These are phyloP conservation scores for Globisporangium paddicum DNA, from an alignment of 352 stramenopile species.

Conservation along the genomic window DNA sequence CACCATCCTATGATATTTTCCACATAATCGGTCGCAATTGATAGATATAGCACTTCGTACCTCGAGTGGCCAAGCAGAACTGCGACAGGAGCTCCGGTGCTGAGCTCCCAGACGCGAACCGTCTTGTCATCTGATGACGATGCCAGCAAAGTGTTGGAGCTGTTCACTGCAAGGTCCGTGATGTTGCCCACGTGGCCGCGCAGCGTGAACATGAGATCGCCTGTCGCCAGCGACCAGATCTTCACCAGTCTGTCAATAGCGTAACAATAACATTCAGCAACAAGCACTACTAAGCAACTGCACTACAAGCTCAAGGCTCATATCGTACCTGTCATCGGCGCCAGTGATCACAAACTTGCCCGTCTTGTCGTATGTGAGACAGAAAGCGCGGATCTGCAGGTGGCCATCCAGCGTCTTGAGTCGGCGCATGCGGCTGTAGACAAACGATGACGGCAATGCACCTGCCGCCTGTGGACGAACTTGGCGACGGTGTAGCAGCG, in stretches of 20 bases:
- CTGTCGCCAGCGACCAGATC: constrained; percentile 92
- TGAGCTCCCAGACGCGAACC: constrained; percentile 85
- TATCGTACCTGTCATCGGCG: constrained; percentile 90
- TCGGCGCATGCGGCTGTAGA: constrained; percentile 75
- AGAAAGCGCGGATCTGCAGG: constrained; percentile 94
- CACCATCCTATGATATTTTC: background rate
- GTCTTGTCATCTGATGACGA: constrained; percentile 89
- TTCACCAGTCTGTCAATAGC: constrained; percentile 86
- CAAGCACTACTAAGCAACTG: background rate
- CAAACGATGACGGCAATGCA: constrained; percentile 42
- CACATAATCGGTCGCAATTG: background rate
- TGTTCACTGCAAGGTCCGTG: constrained; percentile 86
- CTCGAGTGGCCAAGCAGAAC: constrained; percentile 86
- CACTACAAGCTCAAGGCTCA: background rate
- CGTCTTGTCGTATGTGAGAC: constrained; percentile 94
- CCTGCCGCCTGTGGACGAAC: constrained; percentile 25
- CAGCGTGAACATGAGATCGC: constrained; percentile 76
- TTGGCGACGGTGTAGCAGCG: constrained; percentile 47
- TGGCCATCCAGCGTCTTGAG: constrained; percentile 92
- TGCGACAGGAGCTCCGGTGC: constrained; percentile 73
- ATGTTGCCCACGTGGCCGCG: constrained; percentile 87
- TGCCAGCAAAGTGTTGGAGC: constrained; percentile 71
- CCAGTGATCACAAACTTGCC: constrained; percentile 96
- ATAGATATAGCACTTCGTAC: constrained; percentile 38
- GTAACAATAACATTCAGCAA: background rate